phyloP scores from a whole-genome alignment of 2,329 filamentous ascomycete genomes.

The Seiridium unicorne region DNA sequence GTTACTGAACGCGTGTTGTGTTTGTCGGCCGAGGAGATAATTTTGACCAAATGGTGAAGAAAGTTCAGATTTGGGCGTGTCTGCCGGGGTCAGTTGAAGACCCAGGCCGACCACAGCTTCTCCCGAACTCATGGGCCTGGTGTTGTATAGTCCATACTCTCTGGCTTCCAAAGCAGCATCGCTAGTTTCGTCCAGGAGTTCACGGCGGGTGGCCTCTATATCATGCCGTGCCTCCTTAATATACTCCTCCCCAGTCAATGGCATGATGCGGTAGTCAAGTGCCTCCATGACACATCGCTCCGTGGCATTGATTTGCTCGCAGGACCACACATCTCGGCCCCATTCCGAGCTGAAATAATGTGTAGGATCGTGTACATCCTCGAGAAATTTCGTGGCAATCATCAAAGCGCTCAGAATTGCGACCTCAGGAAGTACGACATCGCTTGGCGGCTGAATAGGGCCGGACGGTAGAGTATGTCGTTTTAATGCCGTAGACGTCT shows the following conservation, averaged over 20 bases:
- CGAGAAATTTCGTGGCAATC: slow-evolving; percentile 64
- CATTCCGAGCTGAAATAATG: slow-evolving; percentile 52
- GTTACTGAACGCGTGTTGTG: slow-evolving; percentile 21
- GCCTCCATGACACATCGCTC: slow-evolving; percentile 65
- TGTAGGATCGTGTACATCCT: slow-evolving; percentile 56
- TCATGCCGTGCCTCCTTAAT: slow-evolving; percentile 60
- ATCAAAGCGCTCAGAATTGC: slow-evolving; percentile 62
- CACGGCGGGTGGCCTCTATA: slow-evolving; percentile 58
- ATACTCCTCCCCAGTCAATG: slow-evolving; percentile 54
- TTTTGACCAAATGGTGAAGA: slow-evolving; percentile 17
- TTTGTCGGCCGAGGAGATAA: slow-evolving; percentile 15
- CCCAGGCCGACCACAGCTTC: slow-evolving; percentile 37
- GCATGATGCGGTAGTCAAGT: slow-evolving; percentile 61
- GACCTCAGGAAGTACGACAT: slow-evolving; percentile 60
- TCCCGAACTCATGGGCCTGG: slow-evolving; percentile 37
- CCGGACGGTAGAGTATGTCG: slow-evolving; percentile 46
- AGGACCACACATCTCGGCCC: slow-evolving; percentile 57
- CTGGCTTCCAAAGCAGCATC: slow-evolving; percentile 14
- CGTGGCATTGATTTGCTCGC: slow-evolving; percentile 61
- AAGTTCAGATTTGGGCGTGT: slow-evolving; percentile 33
- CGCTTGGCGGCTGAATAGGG: slow-evolving; percentile 40
- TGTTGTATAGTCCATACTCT: slow-evolving; percentile 10
- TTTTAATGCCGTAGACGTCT: slow-evolving; percentile 19
- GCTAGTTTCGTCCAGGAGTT: slow-evolving; percentile 24
- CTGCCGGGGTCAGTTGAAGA: slow-evolving; percentile 38